Conservation (phyloP, 345 rosid genomes). For the Sapria himalayana region DNA sequence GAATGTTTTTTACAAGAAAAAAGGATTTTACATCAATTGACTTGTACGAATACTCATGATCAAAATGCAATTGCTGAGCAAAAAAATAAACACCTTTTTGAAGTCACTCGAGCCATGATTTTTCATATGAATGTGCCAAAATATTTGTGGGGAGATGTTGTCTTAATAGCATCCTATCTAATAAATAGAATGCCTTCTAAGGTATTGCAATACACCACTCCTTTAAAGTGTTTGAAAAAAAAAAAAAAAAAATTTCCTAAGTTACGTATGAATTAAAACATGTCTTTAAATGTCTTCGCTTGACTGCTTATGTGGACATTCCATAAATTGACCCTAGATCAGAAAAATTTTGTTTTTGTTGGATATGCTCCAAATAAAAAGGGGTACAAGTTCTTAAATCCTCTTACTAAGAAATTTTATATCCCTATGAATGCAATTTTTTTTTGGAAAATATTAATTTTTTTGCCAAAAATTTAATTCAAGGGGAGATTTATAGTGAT, state of each 20-base stretch:
- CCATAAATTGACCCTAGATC: no score
- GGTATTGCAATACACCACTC: not conserved
- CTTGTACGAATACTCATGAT: not conserved
- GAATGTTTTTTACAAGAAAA: not conserved
- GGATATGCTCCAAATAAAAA: not conserved
- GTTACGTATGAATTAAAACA: not conserved
- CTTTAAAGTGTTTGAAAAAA: not conserved
- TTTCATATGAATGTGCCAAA: not conserved
- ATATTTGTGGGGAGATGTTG: not conserved
- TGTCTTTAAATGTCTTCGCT: not conserved
- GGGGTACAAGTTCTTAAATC: not conserved
- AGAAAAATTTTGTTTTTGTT: no score
- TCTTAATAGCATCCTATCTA: not conserved
- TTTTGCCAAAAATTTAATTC: no score
- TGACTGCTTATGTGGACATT: not conserved
- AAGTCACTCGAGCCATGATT: not conserved
- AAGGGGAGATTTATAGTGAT: not conserved
- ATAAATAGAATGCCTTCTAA: not conserved
- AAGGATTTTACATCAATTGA: not conserved
- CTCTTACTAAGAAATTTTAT: not conserved
- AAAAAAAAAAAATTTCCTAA: not conserved
- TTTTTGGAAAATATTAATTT: not conserved
- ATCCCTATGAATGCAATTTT: not conserved
- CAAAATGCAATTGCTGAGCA: not conserved
- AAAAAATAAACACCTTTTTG: not conserved